Evolutionary conservation across 495 filamentous ascomycete genomes (phyloP).

Genomic region (Tuber brumale): DNA sequence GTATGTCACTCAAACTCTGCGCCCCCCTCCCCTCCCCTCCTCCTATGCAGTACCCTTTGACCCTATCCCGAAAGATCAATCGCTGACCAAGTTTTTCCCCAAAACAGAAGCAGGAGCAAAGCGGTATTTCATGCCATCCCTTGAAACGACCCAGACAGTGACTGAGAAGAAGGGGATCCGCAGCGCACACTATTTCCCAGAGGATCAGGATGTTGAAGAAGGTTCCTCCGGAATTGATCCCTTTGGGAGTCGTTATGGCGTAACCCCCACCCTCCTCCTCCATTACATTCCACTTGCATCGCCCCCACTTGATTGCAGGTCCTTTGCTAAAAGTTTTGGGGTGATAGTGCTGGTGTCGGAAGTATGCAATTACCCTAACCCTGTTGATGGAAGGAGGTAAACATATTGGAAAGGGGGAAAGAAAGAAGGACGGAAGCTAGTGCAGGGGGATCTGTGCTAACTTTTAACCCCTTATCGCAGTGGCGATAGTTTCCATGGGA

Average conservation of each 20-base stretch:
- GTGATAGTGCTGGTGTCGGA: conserved; percentile 54
- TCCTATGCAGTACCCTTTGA: conserved; percentile 42
- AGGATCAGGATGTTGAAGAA: conserved; percentile 77
- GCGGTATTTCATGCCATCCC: conserved; percentile 54
- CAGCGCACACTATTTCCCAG: conserved; percentile 97
- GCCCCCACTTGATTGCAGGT: neutral
- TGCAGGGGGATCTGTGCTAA: neutral
- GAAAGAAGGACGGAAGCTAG: neutral
- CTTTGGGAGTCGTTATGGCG: conserved; percentile 64
- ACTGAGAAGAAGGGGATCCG: neutral
- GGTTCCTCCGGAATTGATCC: conserved; percentile 89
- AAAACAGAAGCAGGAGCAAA: conserved; percentile 71
- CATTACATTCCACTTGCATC: neutral
- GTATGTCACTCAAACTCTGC: conserved; percentile 51
- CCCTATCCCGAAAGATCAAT: conserved; percentile 1
- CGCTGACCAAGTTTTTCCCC: conserved; percentile 6
- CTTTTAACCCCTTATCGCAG: conserved; percentile 40
- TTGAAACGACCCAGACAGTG: neutral
- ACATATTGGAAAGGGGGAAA: too few relatives aligned
- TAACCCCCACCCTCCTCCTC: neutral
- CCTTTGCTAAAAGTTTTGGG: conserved; percentile 10
- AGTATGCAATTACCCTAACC: conserved; percentile 24
- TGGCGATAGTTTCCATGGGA: conserved; percentile 69
- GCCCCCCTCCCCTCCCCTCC: conserved; percentile 23
- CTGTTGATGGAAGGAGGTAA: neutral